Evolutionary conservation across 2,329 filamentous ascomycete genomes (phyloP).

Genomic region (Pezicula radicicola): DNA sequence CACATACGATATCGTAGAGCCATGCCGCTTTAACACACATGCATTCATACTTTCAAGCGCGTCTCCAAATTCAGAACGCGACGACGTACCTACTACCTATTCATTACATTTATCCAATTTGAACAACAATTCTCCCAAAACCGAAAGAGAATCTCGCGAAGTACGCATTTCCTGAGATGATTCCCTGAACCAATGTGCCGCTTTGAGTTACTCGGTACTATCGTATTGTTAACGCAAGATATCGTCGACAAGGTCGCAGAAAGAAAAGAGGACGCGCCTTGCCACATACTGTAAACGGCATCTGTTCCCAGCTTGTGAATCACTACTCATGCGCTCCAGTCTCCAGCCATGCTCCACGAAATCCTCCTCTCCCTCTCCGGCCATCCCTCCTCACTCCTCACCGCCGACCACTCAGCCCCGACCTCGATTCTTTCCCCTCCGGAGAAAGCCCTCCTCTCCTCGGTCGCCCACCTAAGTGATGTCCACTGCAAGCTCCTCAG

Average conservation of each 20-base stretch:
- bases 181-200: not conserved
- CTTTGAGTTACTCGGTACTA: not conserved
- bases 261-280: not conserved
- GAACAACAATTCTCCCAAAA: no score
- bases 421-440: conserved; percentile 64
- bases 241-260: not conserved
- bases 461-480: conserved; percentile 73
- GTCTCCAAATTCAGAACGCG: no score
- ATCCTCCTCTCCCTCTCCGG: conserved; percentile 95
- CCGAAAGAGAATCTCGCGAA: no score
- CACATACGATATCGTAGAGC: no score
- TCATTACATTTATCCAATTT: no score
- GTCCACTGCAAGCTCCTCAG: conserved; percentile 71
- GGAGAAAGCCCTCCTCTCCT: conserved; percentile 77
- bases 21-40: no score
- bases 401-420: conserved; percentile 44
- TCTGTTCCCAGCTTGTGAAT: not conserved
- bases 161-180: not conserved
- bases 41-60: no score
- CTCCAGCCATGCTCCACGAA: conserved; percentile 82
- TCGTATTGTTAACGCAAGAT: not conserved
- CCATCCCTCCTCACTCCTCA: conserved; percentile 85
- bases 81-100: no score
- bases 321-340: not conserved
- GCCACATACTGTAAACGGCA: not conserved